A percentile compares a stretch with the other conserved stretches of the same genome.
Evolutionary conservation across 371 early-diverging fungal species (phyloP).

Genomic region (Funneliformis caledonium): DNA sequence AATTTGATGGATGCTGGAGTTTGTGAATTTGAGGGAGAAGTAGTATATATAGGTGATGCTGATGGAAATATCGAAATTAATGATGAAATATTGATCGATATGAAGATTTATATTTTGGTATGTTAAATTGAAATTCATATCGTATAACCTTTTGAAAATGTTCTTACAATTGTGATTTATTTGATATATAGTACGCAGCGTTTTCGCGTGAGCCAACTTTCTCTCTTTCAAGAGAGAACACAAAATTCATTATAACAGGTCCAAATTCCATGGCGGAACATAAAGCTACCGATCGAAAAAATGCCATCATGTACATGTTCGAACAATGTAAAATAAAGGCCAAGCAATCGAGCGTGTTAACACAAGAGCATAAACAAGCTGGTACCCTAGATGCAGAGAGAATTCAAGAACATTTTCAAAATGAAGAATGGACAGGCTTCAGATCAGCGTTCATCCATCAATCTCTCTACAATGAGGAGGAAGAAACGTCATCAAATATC

Average conservation of each 20-base stretch:
- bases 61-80: neutral
- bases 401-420: neutral
- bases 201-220: neutral
- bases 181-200: neutral
- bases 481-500: neutral
- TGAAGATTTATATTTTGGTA: neutral
- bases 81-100: neutral
- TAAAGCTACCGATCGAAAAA: neutral
- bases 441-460: neutral
- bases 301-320: neutral
- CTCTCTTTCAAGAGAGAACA: neutral
- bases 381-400: neutral
- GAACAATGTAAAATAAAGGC: neutral
- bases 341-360: neutral
- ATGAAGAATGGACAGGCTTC: neutral
- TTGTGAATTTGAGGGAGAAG: neutral
- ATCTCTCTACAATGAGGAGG: neutral
- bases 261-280: neutral
- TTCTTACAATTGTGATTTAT: neutral
- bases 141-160: neutral
- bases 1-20: neutral
- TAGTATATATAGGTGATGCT: neutral
- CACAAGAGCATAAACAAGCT: neutral
- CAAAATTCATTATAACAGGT: neutral
- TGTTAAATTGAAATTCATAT: neutral